Base-by-base conservation (phyloP, 768 basidiomycete species). In the Candolleomyces efflorescens region DNA sequence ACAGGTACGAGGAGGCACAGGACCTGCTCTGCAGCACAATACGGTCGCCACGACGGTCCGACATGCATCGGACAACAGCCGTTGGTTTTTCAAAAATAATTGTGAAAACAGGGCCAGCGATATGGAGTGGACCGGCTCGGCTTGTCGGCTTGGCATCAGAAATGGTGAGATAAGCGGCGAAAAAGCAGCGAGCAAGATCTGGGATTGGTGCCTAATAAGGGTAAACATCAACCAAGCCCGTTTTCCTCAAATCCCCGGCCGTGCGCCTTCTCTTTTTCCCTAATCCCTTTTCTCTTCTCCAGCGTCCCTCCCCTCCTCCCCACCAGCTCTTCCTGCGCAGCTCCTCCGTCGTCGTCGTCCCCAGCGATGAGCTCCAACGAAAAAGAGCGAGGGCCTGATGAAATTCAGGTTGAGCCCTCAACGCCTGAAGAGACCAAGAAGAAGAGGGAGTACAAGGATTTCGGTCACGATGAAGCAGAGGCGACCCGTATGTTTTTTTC, bases 381-480 rank as follows among this genome's bases (percentile, higher is more conserved):
- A 59, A 87, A 87, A 80, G 86, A 83, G 77, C 82, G 83, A 38
- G 84, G 82, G 61, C 81, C 83, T 36, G 73, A 75, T 65, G 76
- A 78, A 65, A 77, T 81, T 54, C 73, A 78, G 44, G 74, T 76
- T 13, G 54, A 53, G 51, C 64, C 5, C 41, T 60, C 58, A 15
- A 58, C 64, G 17, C 52, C 67, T 18, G 60, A 63, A 20, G 69
- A 65, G 58, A 67, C 67, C 6, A 75, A 74, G 70, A 87, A 72
- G 69, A 88, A 89, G 77, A 81, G 89, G 75, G 86, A 90, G 77
- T 92, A 92, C 78, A 92, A 89, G 80, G 90, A 91, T 41, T 90
- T 90, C 58, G 82, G 82, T 54, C 86, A 91, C 65, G 89, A 90
- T 0, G 78, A 86, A 56, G 78, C 82, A 55, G 81, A 82, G 65